phyloP scores from a whole-genome alignment of 176 grass and related monocot genomes.

The sorghum (Sorghum bicolor) region DNA sequence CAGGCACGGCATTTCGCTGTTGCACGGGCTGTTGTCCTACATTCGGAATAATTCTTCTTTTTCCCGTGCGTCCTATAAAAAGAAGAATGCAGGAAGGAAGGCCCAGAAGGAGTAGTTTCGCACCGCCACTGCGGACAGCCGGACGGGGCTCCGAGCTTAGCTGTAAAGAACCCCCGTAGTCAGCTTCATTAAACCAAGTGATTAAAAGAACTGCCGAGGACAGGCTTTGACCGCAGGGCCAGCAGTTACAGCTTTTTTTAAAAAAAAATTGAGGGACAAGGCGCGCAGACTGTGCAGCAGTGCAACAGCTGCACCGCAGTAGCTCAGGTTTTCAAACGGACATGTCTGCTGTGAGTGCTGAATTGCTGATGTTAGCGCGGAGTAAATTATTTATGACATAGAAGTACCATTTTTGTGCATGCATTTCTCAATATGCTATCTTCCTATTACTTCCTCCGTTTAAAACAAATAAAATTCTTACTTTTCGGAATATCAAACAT shows the following conservation, averaged over 20 bases:
- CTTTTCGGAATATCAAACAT: too few species aligned
- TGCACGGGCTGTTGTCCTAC: slow-evolving; percentile 16
- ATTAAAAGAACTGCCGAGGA: slow-evolving; percentile 17
- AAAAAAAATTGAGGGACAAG: neutral
- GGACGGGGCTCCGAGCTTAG: neutral
- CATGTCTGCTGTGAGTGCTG: neutral
- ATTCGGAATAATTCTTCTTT: neutral
- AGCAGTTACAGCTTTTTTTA: slow-evolving; percentile 20
- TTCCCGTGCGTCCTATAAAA: neutral
- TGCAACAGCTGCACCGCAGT: slow-evolving; percentile 10
- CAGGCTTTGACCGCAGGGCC: slow-evolving; percentile 36
- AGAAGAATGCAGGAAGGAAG: neutral
- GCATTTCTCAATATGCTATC: too few species aligned
- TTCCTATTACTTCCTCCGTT: too few species aligned
- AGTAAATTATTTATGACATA: neutral
- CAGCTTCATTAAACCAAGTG: slow-evolving; percentile 37
- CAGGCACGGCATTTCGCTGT: neutral
- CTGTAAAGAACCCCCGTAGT: slow-evolving; percentile 23
- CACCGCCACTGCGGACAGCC: neutral
- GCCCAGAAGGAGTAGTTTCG: neutral
- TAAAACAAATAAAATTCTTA: too few species aligned
- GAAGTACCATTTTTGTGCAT: too few species aligned
- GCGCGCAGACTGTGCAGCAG: neutral
- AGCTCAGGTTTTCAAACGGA: neutral
- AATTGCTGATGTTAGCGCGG: neutral